Conservation (phyloP, 1,139 yeast species). For the Diutina siamensis region DNA sequence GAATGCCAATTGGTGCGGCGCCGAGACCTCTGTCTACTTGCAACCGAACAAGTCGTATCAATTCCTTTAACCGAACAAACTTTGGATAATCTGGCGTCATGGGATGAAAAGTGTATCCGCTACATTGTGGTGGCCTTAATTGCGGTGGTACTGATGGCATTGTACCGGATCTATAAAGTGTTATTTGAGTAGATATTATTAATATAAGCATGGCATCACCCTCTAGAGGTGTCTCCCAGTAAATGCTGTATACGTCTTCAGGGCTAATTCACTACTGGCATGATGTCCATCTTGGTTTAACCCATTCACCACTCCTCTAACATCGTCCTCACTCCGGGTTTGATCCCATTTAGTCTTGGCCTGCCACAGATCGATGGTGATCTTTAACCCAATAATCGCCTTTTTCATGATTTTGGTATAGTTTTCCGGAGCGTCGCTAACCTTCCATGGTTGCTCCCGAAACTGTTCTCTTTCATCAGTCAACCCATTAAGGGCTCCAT, state of each 20-base stretch:
- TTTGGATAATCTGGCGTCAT: background rate
- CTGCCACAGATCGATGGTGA: slow-evolving; percentile 38
- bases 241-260: background rate
- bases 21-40: slow-evolving; percentile 30
- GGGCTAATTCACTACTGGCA: background rate
- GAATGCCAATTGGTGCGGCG: slow-evolving; percentile 28
- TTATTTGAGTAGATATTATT: background rate
- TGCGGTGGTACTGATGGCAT: background rate
- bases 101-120: background rate
- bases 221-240: too few relatives aligned
- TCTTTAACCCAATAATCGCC: slow-evolving; percentile 49
- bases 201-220: too few relatives aligned
- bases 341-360: slow-evolving; percentile 58
- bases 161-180: slow-evolving; percentile 1
- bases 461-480: slow-evolving; percentile 38
- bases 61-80: slow-evolving; percentile 29
- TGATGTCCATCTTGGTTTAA: background rate
- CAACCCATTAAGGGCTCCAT: slow-evolving; percentile 32
- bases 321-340: slow-evolving; percentile 30
- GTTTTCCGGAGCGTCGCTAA: slow-evolving; percentile 46
- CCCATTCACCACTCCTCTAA: slow-evolving; percentile 34
- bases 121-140: background rate
- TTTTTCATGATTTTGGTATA: slow-evolving; percentile 35
- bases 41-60: slow-evolving; percentile 33
- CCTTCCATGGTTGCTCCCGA: slow-evolving; percentile 39